Evolutionary conservation across 2,329 filamentous ascomycete genomes (phyloP), one percentile per base, ranked within the genome.

Genomic region (Macrophomina pseudophaseolina): DNA sequence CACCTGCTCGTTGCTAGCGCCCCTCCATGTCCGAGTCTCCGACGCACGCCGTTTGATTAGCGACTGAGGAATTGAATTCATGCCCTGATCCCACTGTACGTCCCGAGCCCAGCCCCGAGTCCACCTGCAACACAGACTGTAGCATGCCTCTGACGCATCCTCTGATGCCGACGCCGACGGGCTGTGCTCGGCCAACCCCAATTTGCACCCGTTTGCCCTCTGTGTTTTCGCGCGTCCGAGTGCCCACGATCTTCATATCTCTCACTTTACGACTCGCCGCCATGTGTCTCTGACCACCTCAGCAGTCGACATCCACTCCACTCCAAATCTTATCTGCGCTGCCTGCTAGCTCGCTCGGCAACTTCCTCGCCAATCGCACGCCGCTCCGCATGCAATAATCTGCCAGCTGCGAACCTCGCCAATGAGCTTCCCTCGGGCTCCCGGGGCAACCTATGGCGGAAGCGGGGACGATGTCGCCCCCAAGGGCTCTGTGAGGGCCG

Each of bases 361-460:
- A 35, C 63, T 38, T 46, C 51, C 18, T 35, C 44, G 51, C 63
- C 51, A 65, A 65, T 56, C 40, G 40, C 51, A 30, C 63, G 51
- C n/a, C 35, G 40, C 52, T 56, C 70, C 68, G 64, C 64, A 71
- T 69, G 68, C 74, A 75, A 44, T 68, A 78, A 56, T 49, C 75
- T 74, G 63, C 67, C 67, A 62, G 30, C 42, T 69, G 59, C 46
- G 42, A 44, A 12, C 60, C 71, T 76, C 73, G 69, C 54, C 54
- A 66, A 79, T 79, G 77, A 78, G 75, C 72, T 74, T 77, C 74
- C 74, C 77, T 58, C 74, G 73, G 66, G 66, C 73, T 69, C 74
- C 74, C 71, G 71, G 72, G 69, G 70, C 71, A 65, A 71, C 72
- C 60, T 75, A 77, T 68, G 74, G 75, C 69, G 70, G 65, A 52